These are phyloP conservation scores for Diaporthe longicolla DNA, from an alignment of 2,329 filamentous ascomycete genomes.

Conservation along the genomic window DNA sequence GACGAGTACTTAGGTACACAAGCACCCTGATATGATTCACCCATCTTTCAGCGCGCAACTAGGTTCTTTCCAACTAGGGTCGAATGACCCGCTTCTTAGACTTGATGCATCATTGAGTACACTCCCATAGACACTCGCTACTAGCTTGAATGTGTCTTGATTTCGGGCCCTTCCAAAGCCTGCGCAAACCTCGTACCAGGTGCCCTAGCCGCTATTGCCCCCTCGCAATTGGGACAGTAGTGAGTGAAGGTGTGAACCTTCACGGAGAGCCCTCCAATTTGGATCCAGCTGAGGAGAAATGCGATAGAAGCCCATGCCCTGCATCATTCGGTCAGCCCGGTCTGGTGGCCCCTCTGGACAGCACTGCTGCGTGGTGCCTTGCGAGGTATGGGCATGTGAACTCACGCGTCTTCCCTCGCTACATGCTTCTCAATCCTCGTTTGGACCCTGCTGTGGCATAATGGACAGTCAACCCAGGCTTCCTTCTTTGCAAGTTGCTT, in stretches of 20 bases:
- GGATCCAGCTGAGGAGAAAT: not conserved
- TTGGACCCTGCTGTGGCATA: constrained; percentile 13
- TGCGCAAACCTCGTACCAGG: not conserved
- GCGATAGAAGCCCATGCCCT: not conserved
- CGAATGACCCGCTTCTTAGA: not conserved
- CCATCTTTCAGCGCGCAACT: not conserved
- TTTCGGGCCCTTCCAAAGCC: not conserved
- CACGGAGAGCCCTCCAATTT: not conserved
- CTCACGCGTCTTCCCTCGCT: constrained; percentile 2
- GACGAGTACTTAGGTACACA: constrained; percentile 9
- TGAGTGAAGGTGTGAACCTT: constrained; percentile 2
- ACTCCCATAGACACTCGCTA: no score
- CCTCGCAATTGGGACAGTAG: constrained; percentile 1
- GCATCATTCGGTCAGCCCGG: not conserved
- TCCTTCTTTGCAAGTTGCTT: not conserved
- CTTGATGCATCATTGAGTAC: not conserved
- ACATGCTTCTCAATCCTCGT: constrained; percentile 12
- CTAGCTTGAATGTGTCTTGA: not conserved
- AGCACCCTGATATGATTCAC: constrained; percentile 32
- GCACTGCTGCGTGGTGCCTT: not conserved
- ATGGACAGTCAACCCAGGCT: constrained; percentile 13
- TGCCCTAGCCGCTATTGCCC: constrained; percentile 1
- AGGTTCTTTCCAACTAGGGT: not conserved
- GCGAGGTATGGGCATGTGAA: not conserved
- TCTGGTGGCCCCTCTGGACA: not conserved